Evolutionary conservation across 148 eudicot species (phyloP).

Genomic region (Simmondsia chinensis): DNA sequence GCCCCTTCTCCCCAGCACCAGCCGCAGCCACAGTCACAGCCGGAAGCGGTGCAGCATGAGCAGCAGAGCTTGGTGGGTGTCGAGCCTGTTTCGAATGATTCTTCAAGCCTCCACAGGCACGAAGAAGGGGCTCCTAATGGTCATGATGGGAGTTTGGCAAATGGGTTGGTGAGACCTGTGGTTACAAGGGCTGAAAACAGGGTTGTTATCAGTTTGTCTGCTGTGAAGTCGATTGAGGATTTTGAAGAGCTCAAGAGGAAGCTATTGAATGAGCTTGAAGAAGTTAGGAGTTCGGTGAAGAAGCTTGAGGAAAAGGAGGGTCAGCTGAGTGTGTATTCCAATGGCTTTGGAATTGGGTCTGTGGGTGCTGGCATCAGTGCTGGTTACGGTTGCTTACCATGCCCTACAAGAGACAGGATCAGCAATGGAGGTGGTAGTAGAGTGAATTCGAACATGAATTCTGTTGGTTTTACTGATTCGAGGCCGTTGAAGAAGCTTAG

Average conservation of each 20-base stretch:
- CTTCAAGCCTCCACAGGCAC: conserved; percentile 10
- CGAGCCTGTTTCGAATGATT: conserved; percentile 24
- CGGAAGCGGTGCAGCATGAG: too few relatives aligned
- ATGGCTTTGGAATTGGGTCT: conserved; percentile 11
- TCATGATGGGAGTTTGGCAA: conserved; percentile 13
- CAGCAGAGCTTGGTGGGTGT: conserved; percentile 2
- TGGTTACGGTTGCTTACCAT: conserved; percentile 21
- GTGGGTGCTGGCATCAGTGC: conserved; percentile 8
- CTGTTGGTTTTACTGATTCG: conserved; percentile 24
- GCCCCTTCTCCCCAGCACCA: conserved; percentile 16
- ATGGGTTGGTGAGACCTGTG: conserved; percentile 26
- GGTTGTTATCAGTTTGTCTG: conserved; percentile 45
- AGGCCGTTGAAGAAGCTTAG: conserved; percentile 44
- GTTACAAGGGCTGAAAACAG: conserved; percentile 46
- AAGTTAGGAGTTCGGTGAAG: conserved; percentile 50
- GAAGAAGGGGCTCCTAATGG: conserved; percentile 17
- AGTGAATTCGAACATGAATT: conserved; percentile 31
- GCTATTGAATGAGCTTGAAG: conserved; percentile 61
- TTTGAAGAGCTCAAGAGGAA: conserved; percentile 52
- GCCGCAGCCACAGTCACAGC: conserved; percentile 2
- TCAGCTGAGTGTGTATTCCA: conserved; percentile 30
- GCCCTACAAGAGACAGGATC: conserved; percentile 21
- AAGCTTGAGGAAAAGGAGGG: conserved; percentile 57
- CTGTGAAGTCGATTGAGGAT: conserved; percentile 35
- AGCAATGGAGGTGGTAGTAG: conserved; percentile 20